Base-by-base conservation (phyloP, 495 filamentous ascomycete genomes). In the Astrothelium subdiscretum region DNA sequence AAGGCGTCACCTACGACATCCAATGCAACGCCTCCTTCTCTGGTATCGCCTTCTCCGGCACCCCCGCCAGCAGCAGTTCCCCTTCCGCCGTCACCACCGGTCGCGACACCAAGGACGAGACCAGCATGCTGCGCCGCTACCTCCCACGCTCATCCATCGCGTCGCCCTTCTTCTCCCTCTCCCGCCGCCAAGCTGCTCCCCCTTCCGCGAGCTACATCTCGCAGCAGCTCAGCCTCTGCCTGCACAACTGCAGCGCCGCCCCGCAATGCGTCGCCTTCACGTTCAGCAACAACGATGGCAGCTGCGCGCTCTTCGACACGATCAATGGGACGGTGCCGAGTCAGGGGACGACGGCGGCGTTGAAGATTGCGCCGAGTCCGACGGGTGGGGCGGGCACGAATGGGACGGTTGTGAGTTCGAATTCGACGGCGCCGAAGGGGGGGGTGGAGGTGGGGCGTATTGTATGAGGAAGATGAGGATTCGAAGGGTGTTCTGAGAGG, bases 241-340 rank as follows among this genome's bases (percentile, higher is more conserved):
- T 54, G 12, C 20, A 29, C 12, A 29, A 27, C 15, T 54, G 48
- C 24, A 29, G 6, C 20, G 15, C 15, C n/a, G 3, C 12, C 22
- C 29, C 48, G 22, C 48, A 54, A 54, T 54, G 48, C 48, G 48
- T 29, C 3, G 48, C 20, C 8, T 54, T 3, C 3, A 27, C 48
- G 3, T 54, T 8, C 15, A 29, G 29, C 24, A 15, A 29, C 8
- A 11, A 2, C 12, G 20, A 11, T 15, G 20, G 48, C 20, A 54
- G 24, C 24, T 54, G 48, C 48, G 29, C 48, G 3, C 48, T 54
- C 24, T 54, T 27, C 48, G 11, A 8, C 48, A 54, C 12, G 22
- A 54, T 54, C 48, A 54, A 83, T 68, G 89, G 88, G 0, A 88
- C 88, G 1, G 80, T 91, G 4, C 90, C 90, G 0, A 90, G 87